Evolutionary conservation across 805 yeast genomes (phyloP), one percentile per base, ranked within the genome.

Genomic region (Candida sphagnicola): DNA sequence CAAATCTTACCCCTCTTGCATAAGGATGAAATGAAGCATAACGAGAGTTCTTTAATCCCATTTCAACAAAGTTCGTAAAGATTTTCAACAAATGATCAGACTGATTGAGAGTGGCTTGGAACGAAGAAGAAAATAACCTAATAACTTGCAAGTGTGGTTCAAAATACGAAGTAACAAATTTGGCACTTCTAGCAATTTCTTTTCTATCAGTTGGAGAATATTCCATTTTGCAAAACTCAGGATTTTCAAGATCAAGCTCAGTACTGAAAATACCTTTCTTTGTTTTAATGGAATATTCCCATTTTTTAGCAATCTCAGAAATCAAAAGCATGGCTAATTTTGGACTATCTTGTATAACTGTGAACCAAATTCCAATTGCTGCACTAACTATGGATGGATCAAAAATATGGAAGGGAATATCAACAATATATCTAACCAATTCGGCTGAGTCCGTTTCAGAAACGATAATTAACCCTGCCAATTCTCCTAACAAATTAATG

Each of bases 11-110:
- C 43, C 79, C 57, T 44, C 97, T 72, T 0, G 96, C 78, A 55
- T 80, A 79, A 8, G 97, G 95, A 59, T 91, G 97, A 35, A 74
- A 60, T 49, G 95, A 85, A 2, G 93, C 96, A 29, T 53, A 48
- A 3, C 57, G 50, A 29, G 80, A 59, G 31, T 68, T 65, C 11
- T 57, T 53, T 48, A 90, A 65, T 0, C 90, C 86, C 30, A 73
- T 58, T 21, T 75, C 61, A 13, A 76, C 67, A 37, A 83, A 69
- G 21, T 79, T 62, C 0, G 90, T 82, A 53, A 87, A 86, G 41
- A 84, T 57, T 47, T 80, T 81, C 47, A 86, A 62, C 23, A 85
- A 62, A 46, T 82, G 87, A 38, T 74, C 78, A 59, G 90, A 80
- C 49, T 82, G 85, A 50, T 78, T 78, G 56, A 79, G 62, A 1